These are phyloP conservation scores for Cladosporium sp. DNA, from an alignment of 2,329 filamentous ascomycete genomes.

Conservation along the genomic window DNA sequence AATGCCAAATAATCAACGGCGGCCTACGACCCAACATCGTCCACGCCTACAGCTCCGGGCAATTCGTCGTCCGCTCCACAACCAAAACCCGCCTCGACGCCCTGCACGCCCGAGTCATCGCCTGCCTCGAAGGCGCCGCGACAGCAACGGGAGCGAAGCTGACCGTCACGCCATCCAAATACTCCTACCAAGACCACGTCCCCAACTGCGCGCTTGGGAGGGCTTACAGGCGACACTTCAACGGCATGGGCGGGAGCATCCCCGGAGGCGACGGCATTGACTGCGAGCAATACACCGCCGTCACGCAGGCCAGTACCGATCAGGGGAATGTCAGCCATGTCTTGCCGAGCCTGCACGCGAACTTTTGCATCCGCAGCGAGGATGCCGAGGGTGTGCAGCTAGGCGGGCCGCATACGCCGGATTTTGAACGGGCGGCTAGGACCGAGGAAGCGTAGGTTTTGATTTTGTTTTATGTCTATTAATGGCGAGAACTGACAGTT, in stretches of 20 bases:
- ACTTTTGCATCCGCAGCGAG: constrained; percentile 44
- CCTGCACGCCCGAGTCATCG: constrained; percentile 29
- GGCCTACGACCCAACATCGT: constrained; percentile 36
- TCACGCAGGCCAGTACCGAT: constrained; percentile 54
- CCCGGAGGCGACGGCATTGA: constrained; percentile 37
- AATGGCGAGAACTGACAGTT: no score
- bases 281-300: constrained; percentile 39
- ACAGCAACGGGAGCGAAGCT: constrained; percentile 28
- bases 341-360: constrained; percentile 52
- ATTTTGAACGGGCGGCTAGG: constrained; percentile 36
- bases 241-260: constrained; percentile 29
- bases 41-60: constrained; percentile 36
- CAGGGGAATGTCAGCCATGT: constrained; percentile 57
- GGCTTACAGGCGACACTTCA: constrained; percentile 26
- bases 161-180: constrained; percentile 37
- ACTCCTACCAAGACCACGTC: constrained; percentile 52
- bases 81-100: constrained; percentile 27
- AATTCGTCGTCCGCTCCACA: constrained; percentile 35
- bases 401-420: constrained; percentile 37
- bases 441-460: constrained; percentile 35
- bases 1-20: constrained; percentile 29
- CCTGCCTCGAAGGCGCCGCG: constrained; percentile 47
- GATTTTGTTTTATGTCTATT: no score
- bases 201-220: constrained; percentile 48
- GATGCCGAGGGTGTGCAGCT: constrained; percentile 25